A percentile compares a stretch with the other conserved stretches of the same genome.
phyloP scores from a whole-genome alignment of 331 rosid species.

The Ulmus americana region DNA sequence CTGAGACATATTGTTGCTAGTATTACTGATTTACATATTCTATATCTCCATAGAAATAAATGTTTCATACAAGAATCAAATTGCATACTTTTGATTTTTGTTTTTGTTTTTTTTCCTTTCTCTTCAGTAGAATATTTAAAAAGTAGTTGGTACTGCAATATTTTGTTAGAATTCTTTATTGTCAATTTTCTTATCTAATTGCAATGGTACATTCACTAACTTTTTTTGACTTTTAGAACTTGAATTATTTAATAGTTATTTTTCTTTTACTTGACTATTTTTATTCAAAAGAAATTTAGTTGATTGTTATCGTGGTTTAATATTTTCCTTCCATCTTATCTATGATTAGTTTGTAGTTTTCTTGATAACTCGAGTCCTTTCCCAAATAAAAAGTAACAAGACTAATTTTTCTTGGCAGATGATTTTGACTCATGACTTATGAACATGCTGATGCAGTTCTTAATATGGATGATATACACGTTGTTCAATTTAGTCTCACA shows the following conservation, averaged over 20 bases:
- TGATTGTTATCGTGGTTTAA: slow-evolving; percentile 5
- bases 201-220: too few species aligned
- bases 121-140: too few species aligned
- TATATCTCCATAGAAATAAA: too few species aligned
- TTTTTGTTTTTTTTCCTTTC: too few species aligned
- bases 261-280: background rate
- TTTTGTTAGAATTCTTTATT: too few species aligned
- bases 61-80: too few species aligned
- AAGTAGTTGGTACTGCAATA: too few species aligned
- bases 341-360: background rate
- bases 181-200: too few species aligned
- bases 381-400: background rate
- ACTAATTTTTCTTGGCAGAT: slow-evolving; percentile 48
- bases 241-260: background rate
- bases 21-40: too few species aligned
- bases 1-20: too few species aligned
- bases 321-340: slow-evolving; percentile 2
- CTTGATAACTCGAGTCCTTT: slow-evolving; percentile 6
- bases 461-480: slow-evolving; percentile 88
- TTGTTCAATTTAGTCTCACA: slow-evolving; percentile 64
- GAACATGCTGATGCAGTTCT: slow-evolving; percentile 99
- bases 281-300: background rate
- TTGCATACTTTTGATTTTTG: too few species aligned
- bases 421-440: slow-evolving; percentile 92
- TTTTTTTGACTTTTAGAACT: too few species aligned